Evolutionary conservation across 139 green algal species (phyloP), one percentile per base, ranked within the genome.

Genomic region (Pycnococcus provasolii): DNA sequence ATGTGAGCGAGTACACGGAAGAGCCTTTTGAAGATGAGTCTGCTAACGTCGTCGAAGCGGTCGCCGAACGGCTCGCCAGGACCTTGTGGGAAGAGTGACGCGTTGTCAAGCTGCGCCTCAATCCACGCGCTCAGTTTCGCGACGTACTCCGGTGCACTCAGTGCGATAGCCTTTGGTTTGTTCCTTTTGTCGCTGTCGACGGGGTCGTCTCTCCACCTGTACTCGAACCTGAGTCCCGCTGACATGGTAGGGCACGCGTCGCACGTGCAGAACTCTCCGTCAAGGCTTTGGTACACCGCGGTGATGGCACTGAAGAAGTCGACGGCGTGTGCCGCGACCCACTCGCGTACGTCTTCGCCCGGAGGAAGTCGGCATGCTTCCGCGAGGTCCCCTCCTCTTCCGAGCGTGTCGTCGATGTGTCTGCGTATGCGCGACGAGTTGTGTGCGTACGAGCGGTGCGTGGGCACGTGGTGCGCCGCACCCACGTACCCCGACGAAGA

Each of bases 1-100:
- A 99, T 96, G 84, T 99, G 92, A 1, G 87, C 92, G 70, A 98
- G 99, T 5, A 99, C 92, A 1, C 92, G 80, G 82, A 99, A 99
- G n/a, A 99, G 80, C 2, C 92, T 82, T 78, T 95, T 97, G 74
- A 93, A 94, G 45, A 99, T 96, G 43, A 82, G 93, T 47, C 78
- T 81, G 41, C 96, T 84, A n/a, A 91, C 81, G 43, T 84, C 67
- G 71, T 81, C 57, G 67, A 98, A 98, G 77, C 91, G 85, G 15
- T 69, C 73, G 0, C 93, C 90, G 68, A 98, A 98, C 0, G 83
- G 77, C 4, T 70, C 74, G 2, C 89, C 75, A 68, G 52, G 40
- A 4, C 8, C 11, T 13, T 62, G 52, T 43, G 64, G 62, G 26
- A 68, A 68, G 7, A 60, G 39, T 45, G 37, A n/a, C 62, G 57